These are phyloP conservation scores for Erodium texanum DNA, from an alignment of 441 rosid genomes.

Conservation along the genomic window DNA sequence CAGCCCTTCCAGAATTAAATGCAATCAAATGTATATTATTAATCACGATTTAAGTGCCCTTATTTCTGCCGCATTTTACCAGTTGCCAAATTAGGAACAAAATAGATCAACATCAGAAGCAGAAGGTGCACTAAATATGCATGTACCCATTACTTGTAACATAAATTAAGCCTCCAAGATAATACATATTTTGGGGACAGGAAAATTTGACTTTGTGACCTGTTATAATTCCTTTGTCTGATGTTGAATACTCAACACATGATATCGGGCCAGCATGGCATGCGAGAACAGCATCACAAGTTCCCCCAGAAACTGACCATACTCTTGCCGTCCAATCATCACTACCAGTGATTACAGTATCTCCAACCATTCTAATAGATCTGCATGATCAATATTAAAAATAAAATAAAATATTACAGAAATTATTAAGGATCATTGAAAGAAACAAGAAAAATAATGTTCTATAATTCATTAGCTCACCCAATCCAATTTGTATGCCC, in stretches of 20 bases:
- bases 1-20: background rate
- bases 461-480: slow-evolving; percentile 37
- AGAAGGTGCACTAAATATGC: background rate
- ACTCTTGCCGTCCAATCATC: slow-evolving; percentile 99
- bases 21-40: background rate
- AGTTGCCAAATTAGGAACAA: background rate
- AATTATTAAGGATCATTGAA: background rate
- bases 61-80: background rate
- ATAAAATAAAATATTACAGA: slow-evolving; percentile 2
- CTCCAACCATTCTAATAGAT: slow-evolving; percentile 90
- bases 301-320: slow-evolving; percentile 90
- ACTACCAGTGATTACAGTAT: slow-evolving; percentile 85
- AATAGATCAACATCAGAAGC: background rate
- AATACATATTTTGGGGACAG: background rate
- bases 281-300: slow-evolving; percentile 84
- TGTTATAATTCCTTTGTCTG: slow-evolving; percentile 90
- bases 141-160: background rate
- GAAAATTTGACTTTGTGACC: slow-evolving; percentile 30
- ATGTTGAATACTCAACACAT: slow-evolving; percentile 67
- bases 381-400: slow-evolving; percentile 37
- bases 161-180: background rate
- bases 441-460: slow-evolving; percentile 5
- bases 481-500: slow-evolving; percentile 96
- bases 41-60: background rate
- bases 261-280: slow-evolving; percentile 93